Evolutionary conservation across 352 stramenopile species (phyloP), one percentile per base, ranked within the genome.

Genomic region (Globisporangium rhizosaccharum): DNA sequence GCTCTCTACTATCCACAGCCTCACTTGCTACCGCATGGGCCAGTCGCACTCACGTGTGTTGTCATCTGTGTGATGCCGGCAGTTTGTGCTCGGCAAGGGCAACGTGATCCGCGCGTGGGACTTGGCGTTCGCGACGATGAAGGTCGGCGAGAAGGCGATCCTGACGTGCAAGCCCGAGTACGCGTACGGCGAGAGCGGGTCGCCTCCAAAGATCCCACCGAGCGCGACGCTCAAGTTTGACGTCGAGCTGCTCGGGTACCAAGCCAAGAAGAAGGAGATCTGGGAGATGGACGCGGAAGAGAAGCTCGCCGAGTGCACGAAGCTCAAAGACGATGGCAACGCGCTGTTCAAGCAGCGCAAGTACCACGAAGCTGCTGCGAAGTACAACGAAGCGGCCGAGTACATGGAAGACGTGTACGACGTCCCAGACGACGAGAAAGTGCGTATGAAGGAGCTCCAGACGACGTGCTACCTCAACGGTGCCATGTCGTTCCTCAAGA

Each of bases 181-280:
- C 66, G 96, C 87, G 26, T 99, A 99, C 72, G 94, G 96, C 18
- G 82, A 82, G 51, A 83, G 62, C 45, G 90, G 91, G 42, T 95
- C 76, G 55, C 93, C 92, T 33, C 93, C 92, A 0, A 98, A 97
- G 68, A 99, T 99, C 63, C 96, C 96, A 9, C 69, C 81, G n/a
- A 94, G 96, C 54, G 88, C 94, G 8, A 97, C 87, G 55, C 72
- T 99, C 18, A 89, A 97, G 67, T 99, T 99, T 71, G 96, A 99
- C 51, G 94, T 99, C 10, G 96, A 99, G 74, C 70, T 99, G 51
- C 66, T 99, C 28, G 89, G 83, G 49, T 98, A 98, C 70, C 82
- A 84, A 53, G 89, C 96, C 53, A 98, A 98, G 73, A 87, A 92
- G 41, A 98, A 98, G 70, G 87, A 98, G 70, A 89, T 94, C 67